Percentiles rank a stretch among this genome's conserved stretches.
phyloP scores from a whole-genome alignment of 768 basidiomycete species.

The Xerocomellus amylosporus region DNA sequence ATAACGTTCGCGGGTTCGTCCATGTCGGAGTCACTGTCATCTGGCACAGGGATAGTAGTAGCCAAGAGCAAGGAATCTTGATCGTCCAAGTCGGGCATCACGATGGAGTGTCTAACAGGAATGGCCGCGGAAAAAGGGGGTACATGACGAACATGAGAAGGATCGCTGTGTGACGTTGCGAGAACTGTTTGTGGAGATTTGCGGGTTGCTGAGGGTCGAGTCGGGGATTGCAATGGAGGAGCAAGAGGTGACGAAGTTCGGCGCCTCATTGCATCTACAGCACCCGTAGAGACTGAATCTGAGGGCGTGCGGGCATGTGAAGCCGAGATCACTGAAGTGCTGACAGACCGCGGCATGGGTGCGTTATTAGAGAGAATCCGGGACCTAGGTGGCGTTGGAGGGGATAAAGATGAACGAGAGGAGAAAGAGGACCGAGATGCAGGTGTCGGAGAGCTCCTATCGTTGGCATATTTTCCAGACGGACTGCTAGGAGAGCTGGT shows the following conservation, averaged over 20 bases:
- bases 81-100: constrained; percentile 40
- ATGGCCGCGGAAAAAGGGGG: constrained; percentile 22
- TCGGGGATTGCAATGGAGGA: constrained; percentile 27
- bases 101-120: constrained; percentile 44
- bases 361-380: constrained; percentile 40
- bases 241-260: constrained; percentile 53
- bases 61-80: constrained; percentile 71
- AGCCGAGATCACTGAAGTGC: constrained; percentile 28
- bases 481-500: constrained; percentile 42
- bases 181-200: constrained; percentile 39
- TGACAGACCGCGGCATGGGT: constrained; percentile 44
- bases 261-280: constrained; percentile 33
- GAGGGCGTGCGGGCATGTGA: constrained; percentile 47
- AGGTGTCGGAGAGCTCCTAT: constrained; percentile 37
- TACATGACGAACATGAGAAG: constrained; percentile 20
- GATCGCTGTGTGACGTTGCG: constrained; percentile 33
- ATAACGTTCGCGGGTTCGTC: constrained; percentile 56
- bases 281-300: constrained; percentile 29
- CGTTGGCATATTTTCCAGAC: constrained; percentile 40
- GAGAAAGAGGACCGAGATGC: constrained; percentile 47
- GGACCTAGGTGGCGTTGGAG: constrained; percentile 42
- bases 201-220: constrained; percentile 36
- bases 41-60: constrained; percentile 71
- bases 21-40: constrained; percentile 67
- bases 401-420: constrained; percentile 45